Evolutionary conservation across 208 protist genomes (phyloP).

Genomic region (Acanthamoeba polyphaga): DNA sequence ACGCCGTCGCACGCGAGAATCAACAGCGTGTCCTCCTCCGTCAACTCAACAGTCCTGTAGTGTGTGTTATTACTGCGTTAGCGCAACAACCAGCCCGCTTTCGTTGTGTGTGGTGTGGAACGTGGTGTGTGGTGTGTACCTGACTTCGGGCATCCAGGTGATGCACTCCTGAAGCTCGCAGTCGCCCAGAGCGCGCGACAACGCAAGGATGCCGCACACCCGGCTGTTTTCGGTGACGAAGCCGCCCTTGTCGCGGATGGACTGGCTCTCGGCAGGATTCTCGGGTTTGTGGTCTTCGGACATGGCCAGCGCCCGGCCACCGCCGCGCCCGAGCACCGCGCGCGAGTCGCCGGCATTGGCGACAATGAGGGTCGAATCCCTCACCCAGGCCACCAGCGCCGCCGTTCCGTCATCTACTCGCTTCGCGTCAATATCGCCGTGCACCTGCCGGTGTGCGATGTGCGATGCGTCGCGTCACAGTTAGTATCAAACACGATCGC

Average conservation of each 20-base stretch:
- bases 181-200: slow-evolving; percentile 64
- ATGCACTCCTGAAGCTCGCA: slow-evolving; percentile 56
- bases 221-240: slow-evolving; percentile 58
- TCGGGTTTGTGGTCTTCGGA: slow-evolving; percentile 68
- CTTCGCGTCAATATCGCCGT: slow-evolving; percentile 7
- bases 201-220: slow-evolving; percentile 40
- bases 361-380: background rate
- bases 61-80: no score
- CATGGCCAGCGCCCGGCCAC: background rate
- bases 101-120: no score
- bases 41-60: slow-evolving; percentile 17
- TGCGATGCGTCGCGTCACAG: no score
- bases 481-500: background rate
- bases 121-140: no score
- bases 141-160: slow-evolving; percentile 62
- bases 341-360: slow-evolving; percentile 69
- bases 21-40: slow-evolving; percentile 53
- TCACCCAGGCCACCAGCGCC: slow-evolving; percentile 25
- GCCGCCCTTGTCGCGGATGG: slow-evolving; percentile 30
- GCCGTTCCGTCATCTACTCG: slow-evolving; percentile 45
- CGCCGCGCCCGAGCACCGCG: slow-evolving; percentile 11
- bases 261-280: background rate
- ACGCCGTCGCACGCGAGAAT: slow-evolving; percentile 72
- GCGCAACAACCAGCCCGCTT: no score
- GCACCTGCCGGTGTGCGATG: background rate